Evolutionary conservation across 805 yeast genomes (phyloP), one percentile per base, ranked within the genome.

Genomic region (Geotrichum ghanense): DNA sequence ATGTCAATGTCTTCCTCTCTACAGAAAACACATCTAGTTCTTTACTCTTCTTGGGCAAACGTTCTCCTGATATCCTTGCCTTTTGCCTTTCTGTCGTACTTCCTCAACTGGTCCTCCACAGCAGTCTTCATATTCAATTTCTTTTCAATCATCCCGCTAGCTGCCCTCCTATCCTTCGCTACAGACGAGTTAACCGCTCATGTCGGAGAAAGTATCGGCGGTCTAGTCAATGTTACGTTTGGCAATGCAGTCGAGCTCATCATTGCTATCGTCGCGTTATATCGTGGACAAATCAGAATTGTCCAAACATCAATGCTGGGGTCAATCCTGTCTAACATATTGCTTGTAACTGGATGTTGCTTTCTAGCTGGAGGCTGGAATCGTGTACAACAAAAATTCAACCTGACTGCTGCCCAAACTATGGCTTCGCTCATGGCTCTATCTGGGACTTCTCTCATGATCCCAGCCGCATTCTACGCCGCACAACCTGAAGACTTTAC

Each of bases 221-320:
- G 97, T 0, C 72, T 92, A 51, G 72, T 92, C 58, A 92, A 92
- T 66, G 98, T 98, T 2, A 89, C 97, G 5, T 86, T 92, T 62
- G 98, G 98, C 49, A 92, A 92, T 63, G 97, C 97, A 2, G 96
- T 92, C 20, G 98, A 92, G 68, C 78, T 92, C 50, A 92, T 92
- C 63, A 97, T 92, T 31, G 84, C 95, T 1, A 71, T 92, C 22
- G 87, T 92, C 55, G 98, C 98, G 1, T 71, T 92, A 57, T 71
- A 68, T 54, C 82, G 84, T 41, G 84, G 86, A 54, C 96, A 92
- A 66, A 79, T 92, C 45, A 75, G 95, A 52, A 89, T 92, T 58
- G 97, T 92, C 25, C 97, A 92, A 66, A 95, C 97, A 1, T 84
- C 95, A 17, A 90, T 92, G 97, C 74, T 92, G 48, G 98, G 98